Evolutionary conservation across 345 rosid genomes (phyloP).

Genomic region (Clausena lansium): DNA sequence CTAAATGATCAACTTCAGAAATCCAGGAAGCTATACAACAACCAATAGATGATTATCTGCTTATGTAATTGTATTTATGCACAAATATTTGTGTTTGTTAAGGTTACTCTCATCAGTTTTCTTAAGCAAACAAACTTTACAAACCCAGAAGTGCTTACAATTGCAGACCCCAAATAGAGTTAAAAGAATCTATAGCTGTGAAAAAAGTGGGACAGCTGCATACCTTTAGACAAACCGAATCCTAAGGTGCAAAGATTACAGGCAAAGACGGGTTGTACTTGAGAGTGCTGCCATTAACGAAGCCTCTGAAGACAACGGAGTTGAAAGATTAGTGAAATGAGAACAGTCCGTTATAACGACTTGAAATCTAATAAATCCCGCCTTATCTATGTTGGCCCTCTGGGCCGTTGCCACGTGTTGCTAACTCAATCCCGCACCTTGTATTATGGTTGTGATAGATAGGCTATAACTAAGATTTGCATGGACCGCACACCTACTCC

Average conservation of each 20-base stretch:
- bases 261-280: neutral
- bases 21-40: neutral
- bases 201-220: neutral
- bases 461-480: neutral
- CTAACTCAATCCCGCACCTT: neutral
- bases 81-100: neutral
- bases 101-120: neutral
- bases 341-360: neutral
- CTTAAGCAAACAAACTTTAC: neutral
- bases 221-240: slow-evolving; percentile 7
- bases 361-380: slow-evolving; percentile 15
- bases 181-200: neutral
- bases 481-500: neutral
- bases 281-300: neutral
- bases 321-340: no score
- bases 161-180: neutral
- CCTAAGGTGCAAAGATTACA: neutral
- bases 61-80: no score
- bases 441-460: no score
- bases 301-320: neutral
- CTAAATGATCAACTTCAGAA: neutral
- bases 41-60: neutral
- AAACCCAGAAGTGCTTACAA: neutral
- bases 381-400: slow-evolving; percentile 45
- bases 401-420: slow-evolving; percentile 27